These are phyloP conservation scores for Ogataea nakhonphanomensis DNA, from an alignment of 805 yeast genomes.

Conservation along the genomic window DNA sequence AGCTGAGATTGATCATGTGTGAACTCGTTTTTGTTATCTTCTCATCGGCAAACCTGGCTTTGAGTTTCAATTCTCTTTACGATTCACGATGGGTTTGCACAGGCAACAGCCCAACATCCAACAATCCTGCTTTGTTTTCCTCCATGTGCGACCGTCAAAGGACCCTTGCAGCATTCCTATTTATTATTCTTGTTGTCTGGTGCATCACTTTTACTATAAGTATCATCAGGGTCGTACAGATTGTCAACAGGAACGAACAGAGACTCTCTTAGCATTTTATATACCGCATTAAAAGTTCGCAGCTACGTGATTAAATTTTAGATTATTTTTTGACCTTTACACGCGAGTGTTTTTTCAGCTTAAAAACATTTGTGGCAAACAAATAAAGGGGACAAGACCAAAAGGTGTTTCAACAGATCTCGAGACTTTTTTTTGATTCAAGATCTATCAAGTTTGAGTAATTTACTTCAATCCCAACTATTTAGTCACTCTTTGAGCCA, in stretches of 20 bases:
- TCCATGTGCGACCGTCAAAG: slow-evolving; percentile 75
- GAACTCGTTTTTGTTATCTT: slow-evolving; percentile 87
- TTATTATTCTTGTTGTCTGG: slow-evolving; percentile 76
- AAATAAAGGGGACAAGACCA: slow-evolving; percentile 10
- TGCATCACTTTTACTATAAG: slow-evolving; percentile 81
- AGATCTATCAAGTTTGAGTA: background rate
- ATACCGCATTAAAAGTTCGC: slow-evolving; percentile 9
- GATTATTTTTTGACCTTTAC: slow-evolving; percentile 3
- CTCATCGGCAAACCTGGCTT: slow-evolving; percentile 80
- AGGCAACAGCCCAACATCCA: slow-evolving; percentile 9
- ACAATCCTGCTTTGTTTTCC: slow-evolving; percentile 30
- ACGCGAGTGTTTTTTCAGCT: slow-evolving; percentile 10
- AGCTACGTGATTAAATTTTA: slow-evolving; percentile 1
- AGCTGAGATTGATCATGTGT: slow-evolving; percentile 73
- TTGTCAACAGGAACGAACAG: slow-evolving; percentile 36
- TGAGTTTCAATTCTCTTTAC: slow-evolving; percentile 78
- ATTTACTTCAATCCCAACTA: background rate
- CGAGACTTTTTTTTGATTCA: too few relatives aligned
- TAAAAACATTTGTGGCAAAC: slow-evolving; percentile 16
- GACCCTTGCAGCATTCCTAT: slow-evolving; percentile 74
- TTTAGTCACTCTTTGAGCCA: slow-evolving; percentile 1
- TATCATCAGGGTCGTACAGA: slow-evolving; percentile 75
- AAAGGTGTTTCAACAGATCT: background rate
- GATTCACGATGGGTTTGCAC: slow-evolving; percentile 81
- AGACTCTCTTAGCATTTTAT: slow-evolving; percentile 9